phyloP scores from a whole-genome alignment of 2,329 filamentous ascomycete genomes.

The Sporothrix schenckii region DNA sequence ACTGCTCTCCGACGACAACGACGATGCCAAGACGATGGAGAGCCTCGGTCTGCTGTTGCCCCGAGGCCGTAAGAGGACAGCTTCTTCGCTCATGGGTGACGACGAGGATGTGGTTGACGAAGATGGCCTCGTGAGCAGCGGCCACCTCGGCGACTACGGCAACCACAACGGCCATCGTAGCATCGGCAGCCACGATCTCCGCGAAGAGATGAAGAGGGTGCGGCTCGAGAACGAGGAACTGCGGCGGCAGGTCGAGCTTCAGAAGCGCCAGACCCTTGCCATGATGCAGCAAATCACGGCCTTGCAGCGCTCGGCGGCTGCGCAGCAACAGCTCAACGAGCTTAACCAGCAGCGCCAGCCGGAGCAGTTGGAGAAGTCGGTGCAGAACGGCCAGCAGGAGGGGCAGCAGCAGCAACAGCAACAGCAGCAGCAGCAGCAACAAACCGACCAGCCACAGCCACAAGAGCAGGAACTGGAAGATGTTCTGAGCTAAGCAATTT shows the following conservation, averaged over 20 bases:
- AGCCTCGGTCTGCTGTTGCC: slow-evolving; percentile 28
- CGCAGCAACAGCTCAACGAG: slow-evolving; percentile 30
- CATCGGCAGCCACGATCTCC: slow-evolving; percentile 51
- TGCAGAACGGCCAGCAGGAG: background rate
- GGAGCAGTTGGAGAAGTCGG: background rate
- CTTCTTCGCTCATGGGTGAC: slow-evolving; percentile 29
- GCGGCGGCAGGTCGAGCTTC: slow-evolving; percentile 53
- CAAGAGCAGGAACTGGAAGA: background rate
- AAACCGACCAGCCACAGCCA: background rate
- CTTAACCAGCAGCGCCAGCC: slow-evolving; percentile 22
- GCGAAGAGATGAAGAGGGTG: slow-evolving; percentile 67
- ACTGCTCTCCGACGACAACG: slow-evolving; percentile 25
- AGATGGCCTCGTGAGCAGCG: slow-evolving; percentile 39
- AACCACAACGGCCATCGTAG: slow-evolving; percentile 40
- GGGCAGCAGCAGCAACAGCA: background rate
- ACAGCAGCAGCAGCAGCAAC: too few relatives aligned
- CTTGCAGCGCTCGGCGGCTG: slow-evolving; percentile 48
- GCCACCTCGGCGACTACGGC: slow-evolving; percentile 35
- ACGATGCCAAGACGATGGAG: slow-evolving; percentile 31
- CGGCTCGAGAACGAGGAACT: slow-evolving; percentile 67
- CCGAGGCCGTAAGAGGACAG: slow-evolving; percentile 28
- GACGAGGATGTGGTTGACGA: slow-evolving; percentile 14
- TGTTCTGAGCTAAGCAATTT: background rate
- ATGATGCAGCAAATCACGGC: slow-evolving; percentile 56
- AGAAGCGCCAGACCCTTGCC: slow-evolving; percentile 51